phyloP scores from a whole-genome alignment of 2,329 filamentous ascomycete species.

The Aspergillus neotritici region DNA sequence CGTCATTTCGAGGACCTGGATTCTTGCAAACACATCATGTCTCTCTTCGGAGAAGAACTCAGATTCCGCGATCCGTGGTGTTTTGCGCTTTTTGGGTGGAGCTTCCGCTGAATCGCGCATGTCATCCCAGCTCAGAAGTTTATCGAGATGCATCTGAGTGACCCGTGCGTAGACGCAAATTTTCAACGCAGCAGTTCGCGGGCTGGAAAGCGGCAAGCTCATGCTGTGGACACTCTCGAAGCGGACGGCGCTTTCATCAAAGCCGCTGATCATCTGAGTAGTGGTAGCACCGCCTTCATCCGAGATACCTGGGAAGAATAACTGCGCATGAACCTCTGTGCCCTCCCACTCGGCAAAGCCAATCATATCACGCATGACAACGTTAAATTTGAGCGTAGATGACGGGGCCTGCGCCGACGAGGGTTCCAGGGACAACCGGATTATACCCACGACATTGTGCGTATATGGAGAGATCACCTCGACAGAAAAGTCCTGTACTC shows the following conservation, averaged over 20 bases:
- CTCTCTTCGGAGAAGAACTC: constrained; percentile 92
- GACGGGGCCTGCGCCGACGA: constrained; percentile 88
- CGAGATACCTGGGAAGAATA: constrained; percentile 89
- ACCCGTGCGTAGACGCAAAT: constrained; percentile 90
- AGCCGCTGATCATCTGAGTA: constrained; percentile 87
- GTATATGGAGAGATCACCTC: constrained; percentile 93
- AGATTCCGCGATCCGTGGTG: constrained; percentile 74
- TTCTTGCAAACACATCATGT: constrained; percentile 81
- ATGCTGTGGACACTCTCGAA: constrained; percentile 99
- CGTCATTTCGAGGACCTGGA: constrained; percentile 86
- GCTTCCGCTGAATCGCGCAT: constrained; percentile 71
- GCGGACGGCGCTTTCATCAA: constrained; percentile 84
- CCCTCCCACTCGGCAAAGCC: constrained; percentile 95
- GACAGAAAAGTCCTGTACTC: constrained; percentile 87
- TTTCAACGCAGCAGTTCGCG: constrained; percentile 68
- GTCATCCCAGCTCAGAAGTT: constrained; percentile 96
- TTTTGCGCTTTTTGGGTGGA: constrained; percentile 53
- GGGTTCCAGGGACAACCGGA: constrained; percentile 85
- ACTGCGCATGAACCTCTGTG: constrained; percentile 88
- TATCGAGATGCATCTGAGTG: constrained; percentile 90
- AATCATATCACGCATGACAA: constrained; percentile 93
- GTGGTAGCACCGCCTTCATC: constrained; percentile 90
- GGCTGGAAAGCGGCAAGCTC: constrained; percentile 77
- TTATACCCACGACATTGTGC: constrained; percentile 79
- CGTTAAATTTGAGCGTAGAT: constrained; percentile 93